phyloP scores from a whole-genome alignment of 352 stramenopile genomes.

The Blastocystis sp. region DNA sequence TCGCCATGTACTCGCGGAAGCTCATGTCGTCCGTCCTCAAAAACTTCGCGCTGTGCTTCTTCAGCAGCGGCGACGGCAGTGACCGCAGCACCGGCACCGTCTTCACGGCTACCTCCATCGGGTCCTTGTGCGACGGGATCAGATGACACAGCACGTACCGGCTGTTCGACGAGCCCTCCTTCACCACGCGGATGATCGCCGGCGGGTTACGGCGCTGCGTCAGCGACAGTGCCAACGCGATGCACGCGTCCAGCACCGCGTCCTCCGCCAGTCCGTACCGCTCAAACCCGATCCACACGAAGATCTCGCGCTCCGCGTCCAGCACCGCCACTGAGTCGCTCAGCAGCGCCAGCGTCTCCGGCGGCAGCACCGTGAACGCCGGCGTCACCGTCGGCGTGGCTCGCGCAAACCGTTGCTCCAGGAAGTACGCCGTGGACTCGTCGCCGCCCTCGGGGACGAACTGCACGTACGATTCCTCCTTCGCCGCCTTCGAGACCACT shows the following conservation, averaged over 20 bases:
- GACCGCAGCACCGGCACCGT: neutral
- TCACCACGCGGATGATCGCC: conserved; percentile 18
- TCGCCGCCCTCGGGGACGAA: neutral
- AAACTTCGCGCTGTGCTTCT: conserved; percentile 21
- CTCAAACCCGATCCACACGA: conserved; percentile 40
- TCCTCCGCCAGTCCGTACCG: neutral
- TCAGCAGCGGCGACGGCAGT: neutral
- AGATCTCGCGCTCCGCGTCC: conserved; percentile 46
- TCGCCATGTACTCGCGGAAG: conserved; percentile 56
- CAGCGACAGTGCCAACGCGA: conserved; percentile 3
- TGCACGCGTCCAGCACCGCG: neutral
- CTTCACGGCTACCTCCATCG: conserved; percentile 10
- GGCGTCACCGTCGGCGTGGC: neutral
- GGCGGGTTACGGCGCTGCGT: neutral
- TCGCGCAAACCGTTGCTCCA: neutral
- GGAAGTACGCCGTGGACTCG: neutral
- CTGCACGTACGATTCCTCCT: neutral
- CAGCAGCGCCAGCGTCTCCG: conserved; percentile 49
- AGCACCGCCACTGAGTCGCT: conserved; percentile 38
- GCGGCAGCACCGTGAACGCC: conserved; percentile 1
- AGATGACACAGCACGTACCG: conserved; percentile 55
- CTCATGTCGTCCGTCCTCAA: conserved; percentile 44
- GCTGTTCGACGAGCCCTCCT: conserved; percentile 12
- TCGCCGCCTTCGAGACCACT: neutral
- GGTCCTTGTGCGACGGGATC: conserved; percentile 64